These are phyloP conservation scores for Aspergillus costaricaensis DNA, from an alignment of 2,329 filamentous ascomycete genomes.

Conservation along the genomic window DNA sequence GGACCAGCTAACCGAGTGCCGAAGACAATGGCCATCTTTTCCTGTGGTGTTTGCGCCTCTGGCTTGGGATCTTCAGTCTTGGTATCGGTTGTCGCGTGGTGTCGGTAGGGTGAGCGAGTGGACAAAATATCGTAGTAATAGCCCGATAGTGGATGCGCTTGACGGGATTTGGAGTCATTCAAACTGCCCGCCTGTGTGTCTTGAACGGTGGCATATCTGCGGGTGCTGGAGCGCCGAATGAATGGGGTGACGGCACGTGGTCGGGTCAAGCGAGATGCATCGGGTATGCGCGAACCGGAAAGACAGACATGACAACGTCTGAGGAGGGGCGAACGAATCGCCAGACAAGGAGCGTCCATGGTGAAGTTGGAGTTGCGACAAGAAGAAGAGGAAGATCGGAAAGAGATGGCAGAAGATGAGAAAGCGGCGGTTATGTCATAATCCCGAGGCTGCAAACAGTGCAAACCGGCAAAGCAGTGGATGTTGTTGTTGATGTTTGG, in stretches of 20 bases:
- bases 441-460: slow-evolving; percentile 35
- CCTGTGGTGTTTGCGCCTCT: slow-evolving; percentile 35
- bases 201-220: slow-evolving; percentile 17
- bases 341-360: slow-evolving; percentile 32
- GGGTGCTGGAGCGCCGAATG: slow-evolving; percentile 24
- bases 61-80: slow-evolving; percentile 20
- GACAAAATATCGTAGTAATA: slow-evolving; percentile 49
- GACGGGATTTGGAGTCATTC: slow-evolving; percentile 21
- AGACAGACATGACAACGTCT: slow-evolving; percentile 7
- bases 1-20: slow-evolving; percentile 76
- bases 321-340: slow-evolving; percentile 22
- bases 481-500: background rate
- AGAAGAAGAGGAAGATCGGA: background rate
- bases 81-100: slow-evolving; percentile 22
- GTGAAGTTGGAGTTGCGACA: slow-evolving; percentile 1
- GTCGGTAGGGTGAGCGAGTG: slow-evolving; percentile 28
- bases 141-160: slow-evolving; percentile 45
- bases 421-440: slow-evolving; percentile 35
- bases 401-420: background rate
- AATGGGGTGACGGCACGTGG: slow-evolving; percentile 25
- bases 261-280: slow-evolving; percentile 8
- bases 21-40: slow-evolving; percentile 72
- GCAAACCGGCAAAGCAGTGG: slow-evolving; percentile 31
- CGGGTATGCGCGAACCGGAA: background rate
- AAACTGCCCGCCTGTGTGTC: slow-evolving; percentile 5